Conservation (phyloP, 805 yeast genomes). For the Metschnikowia picachoensis region DNA sequence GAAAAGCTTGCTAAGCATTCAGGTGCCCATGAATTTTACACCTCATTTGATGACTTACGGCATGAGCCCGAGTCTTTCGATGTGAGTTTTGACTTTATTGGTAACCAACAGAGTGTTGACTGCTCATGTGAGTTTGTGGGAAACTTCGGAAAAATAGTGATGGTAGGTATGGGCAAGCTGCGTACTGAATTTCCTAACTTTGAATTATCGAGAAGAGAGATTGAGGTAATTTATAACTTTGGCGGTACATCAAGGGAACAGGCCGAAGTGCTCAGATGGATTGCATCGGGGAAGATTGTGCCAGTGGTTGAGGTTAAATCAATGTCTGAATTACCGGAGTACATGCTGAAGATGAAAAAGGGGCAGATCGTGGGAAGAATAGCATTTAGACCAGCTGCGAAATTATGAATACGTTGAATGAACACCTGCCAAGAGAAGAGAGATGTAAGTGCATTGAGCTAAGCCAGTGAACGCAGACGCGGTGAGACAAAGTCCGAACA, state of each 20-base stretch:
- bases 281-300: slow-evolving; percentile 34
- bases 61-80: slow-evolving; percentile 36
- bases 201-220: slow-evolving; percentile 40
- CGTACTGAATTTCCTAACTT: slow-evolving; percentile 29
- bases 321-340: slow-evolving; percentile 35
- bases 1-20: slow-evolving; percentile 24
- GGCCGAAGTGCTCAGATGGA: slow-evolving; percentile 40
- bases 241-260: slow-evolving; percentile 46
- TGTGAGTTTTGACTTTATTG: slow-evolving; percentile 34
- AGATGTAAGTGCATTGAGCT: no score
- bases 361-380: slow-evolving; percentile 42
- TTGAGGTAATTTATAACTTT: slow-evolving; percentile 35
- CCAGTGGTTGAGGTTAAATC: slow-evolving; percentile 31
- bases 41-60: slow-evolving; percentile 23
- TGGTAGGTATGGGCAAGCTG: slow-evolving; percentile 41
- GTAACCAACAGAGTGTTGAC: slow-evolving; percentile 27
- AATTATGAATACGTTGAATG: neutral
- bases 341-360: slow-evolving; percentile 29
- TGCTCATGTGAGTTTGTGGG: slow-evolving; percentile 30
- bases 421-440: no score
- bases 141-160: slow-evolving; percentile 35
- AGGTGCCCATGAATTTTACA: slow-evolving; percentile 43
- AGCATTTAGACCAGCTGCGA: slow-evolving; percentile 27
- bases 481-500: slow-evolving; percentile 3
- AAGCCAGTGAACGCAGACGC: neutral